Evolutionary conservation across 495 filamentous ascomycete genomes (phyloP).

Genomic region (Hyaloscypha variabilis): DNA sequence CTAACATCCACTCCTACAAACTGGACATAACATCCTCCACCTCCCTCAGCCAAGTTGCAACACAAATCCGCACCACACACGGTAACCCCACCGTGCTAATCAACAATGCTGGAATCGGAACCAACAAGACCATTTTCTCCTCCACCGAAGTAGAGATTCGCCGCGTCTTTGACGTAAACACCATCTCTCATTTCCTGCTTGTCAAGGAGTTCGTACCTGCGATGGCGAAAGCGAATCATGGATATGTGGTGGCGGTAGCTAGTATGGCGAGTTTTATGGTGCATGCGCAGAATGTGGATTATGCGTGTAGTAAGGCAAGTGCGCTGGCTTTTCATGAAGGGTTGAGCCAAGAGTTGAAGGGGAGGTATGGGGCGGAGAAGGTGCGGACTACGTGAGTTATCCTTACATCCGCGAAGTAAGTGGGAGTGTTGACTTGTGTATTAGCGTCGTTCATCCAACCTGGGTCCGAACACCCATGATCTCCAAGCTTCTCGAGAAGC

Average conservation of each 20-base stretch:
- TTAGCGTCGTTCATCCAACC: slow-evolving; percentile 18
- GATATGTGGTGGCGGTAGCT: slow-evolving; percentile 73
- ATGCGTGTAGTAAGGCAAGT: slow-evolving; percentile 66
- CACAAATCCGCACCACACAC: slow-evolving; percentile 49
- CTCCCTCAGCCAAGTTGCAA: slow-evolving; percentile 47
- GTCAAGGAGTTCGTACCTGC: slow-evolving; percentile 65
- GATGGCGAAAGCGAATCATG: slow-evolving; percentile 66
- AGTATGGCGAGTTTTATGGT: slow-evolving; percentile 58
- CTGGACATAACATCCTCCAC: slow-evolving; percentile 60
- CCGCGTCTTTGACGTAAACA: slow-evolving; percentile 71
- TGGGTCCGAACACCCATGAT: slow-evolving; percentile 23
- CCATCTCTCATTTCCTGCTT: slow-evolving; percentile 65
- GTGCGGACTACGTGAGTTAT: slow-evolving; percentile 66
- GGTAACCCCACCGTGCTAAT: slow-evolving; percentile 71
- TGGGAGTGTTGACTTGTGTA: too few relatives aligned
- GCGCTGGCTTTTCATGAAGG: slow-evolving; percentile 71
- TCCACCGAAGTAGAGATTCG: slow-evolving; percentile 52
- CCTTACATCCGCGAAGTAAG: slow-evolving; percentile 43
- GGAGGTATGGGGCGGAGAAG: slow-evolving; percentile 58
- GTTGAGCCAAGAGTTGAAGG: slow-evolving; percentile 60
- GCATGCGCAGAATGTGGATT: slow-evolving; percentile 68
- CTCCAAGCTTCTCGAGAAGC: not conserved
- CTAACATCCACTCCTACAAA: slow-evolving; percentile 48
- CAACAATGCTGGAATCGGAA: slow-evolving; percentile 71
- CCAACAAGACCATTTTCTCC: slow-evolving; percentile 58